A percentile compares a stretch with the other conserved stretches of the same genome.
Evolutionary conservation across 192 early-diverging fungal species (phyloP).

Genomic region (Umbelopsis vinacea): DNA sequence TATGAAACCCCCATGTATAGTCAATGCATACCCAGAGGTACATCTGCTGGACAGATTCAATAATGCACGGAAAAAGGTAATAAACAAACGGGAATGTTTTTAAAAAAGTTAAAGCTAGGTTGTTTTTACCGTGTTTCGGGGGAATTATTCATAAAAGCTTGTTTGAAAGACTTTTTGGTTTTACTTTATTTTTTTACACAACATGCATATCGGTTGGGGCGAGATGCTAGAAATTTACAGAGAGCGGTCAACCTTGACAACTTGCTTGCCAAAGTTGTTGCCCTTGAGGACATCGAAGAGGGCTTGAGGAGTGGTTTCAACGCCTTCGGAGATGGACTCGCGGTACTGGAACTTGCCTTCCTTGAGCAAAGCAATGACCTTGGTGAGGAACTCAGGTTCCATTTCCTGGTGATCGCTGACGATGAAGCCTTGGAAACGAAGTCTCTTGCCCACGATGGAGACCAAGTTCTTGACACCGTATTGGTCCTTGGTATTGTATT

Average conservation of each 20-base stretch:
- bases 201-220: not conserved
- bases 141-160: too few relatives aligned
- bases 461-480: constrained; percentile 62
- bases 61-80: not conserved
- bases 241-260: constrained; percentile 55
- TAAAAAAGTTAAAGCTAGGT: too few relatives aligned
- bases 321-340: constrained; percentile 61
- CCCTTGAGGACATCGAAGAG: constrained; percentile 66
- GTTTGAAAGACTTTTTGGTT: not conserved
- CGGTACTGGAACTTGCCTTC: constrained; percentile 66
- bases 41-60: constrained; percentile 6
- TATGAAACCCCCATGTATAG: not conserved
- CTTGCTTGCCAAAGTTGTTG: constrained; percentile 72
- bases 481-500: constrained; percentile 59
- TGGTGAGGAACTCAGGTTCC: constrained; percentile 57
- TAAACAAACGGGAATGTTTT: too few relatives aligned
- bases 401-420: constrained; percentile 52
- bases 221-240: constrained; percentile 36
- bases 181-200: not conserved
- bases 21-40: not conserved
- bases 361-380: constrained; percentile 60
- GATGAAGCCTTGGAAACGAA: constrained; percentile 72
- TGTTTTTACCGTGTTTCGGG: too few relatives aligned
- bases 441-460: constrained; percentile 56
- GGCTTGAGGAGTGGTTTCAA: constrained; percentile 67